Evolutionary conservation across 176 grass and related monocot genomes (phyloP).

Genomic region (Dactylis glomerata): DNA sequence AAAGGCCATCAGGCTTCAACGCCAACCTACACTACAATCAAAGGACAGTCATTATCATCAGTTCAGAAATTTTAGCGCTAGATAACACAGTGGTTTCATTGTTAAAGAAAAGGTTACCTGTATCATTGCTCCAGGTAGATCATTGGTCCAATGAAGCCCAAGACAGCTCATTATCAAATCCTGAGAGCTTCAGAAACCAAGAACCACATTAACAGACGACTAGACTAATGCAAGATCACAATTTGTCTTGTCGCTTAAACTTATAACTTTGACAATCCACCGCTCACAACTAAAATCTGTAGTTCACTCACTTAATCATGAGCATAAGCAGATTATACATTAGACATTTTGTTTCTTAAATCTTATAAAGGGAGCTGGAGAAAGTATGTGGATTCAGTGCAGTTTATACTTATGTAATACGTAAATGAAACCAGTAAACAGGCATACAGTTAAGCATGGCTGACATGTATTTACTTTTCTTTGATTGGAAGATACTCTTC

Average conservation of each 20-base stretch:
- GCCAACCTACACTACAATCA: slow-evolving; percentile 75
- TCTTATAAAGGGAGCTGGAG: background rate
- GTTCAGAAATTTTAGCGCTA: background rate
- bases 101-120: slow-evolving; percentile 40
- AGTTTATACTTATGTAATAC: background rate
- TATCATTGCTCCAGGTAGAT: slow-evolving; percentile 97
- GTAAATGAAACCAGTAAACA: background rate
- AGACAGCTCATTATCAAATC: slow-evolving; percentile 91
- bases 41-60: slow-evolving; percentile 24
- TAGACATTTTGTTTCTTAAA: background rate
- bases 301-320: background rate
- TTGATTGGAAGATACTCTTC: slow-evolving; percentile 87
- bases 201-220: slow-evolving; percentile 4
- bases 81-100: background rate
- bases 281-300: background rate
- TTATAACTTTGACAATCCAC: background rate
- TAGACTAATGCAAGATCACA: background rate
- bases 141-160: slow-evolving; percentile 99
- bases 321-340: slow-evolving; percentile 7
- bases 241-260: background rate
- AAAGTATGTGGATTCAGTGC: background rate
- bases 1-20: slow-evolving; percentile 86
- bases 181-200: slow-evolving; percentile 65
- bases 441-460: background rate
- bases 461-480: slow-evolving; percentile 59